phyloP scores from a whole-genome alignment of 1,139 yeast species.

The Yamadazyma mexicana region DNA sequence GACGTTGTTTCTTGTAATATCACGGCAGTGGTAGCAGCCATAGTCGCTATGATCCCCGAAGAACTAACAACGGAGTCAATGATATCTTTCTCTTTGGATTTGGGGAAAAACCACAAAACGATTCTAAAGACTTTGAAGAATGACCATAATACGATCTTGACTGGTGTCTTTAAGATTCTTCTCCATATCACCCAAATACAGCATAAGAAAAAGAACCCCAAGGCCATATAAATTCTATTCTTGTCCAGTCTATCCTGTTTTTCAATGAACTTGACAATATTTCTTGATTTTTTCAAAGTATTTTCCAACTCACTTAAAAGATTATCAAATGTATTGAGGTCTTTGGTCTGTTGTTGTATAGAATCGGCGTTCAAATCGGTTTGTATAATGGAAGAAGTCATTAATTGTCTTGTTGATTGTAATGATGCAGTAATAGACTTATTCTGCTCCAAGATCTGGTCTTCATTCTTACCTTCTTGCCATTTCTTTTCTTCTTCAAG shows the following conservation, averaged over 20 bases:
- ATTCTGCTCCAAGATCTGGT: constrained; percentile 46
- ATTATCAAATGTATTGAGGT: constrained; percentile 53
- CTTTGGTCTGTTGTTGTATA: constrained; percentile 58
- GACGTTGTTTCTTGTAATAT: not conserved
- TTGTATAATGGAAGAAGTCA: constrained; percentile 55
- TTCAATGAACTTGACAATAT: constrained; percentile 62
- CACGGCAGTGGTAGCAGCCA: not conserved
- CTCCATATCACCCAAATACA: constrained; percentile 67
- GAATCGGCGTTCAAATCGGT: constrained; percentile 63
- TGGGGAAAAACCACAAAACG: constrained; percentile 26
- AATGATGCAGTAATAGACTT: constrained; percentile 55
- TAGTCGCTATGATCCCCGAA: not conserved
- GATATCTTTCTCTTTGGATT: constrained; percentile 5
- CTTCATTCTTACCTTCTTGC: constrained; percentile 21
- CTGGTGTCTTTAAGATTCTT: constrained; percentile 58
- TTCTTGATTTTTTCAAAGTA: constrained; percentile 53
- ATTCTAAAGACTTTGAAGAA: constrained; percentile 48
- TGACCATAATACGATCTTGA: constrained; percentile 59
- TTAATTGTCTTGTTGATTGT: constrained; percentile 53
- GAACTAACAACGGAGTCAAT: constrained; percentile 2
- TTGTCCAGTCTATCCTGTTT: constrained; percentile 68
- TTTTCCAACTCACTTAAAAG: constrained; percentile 55
- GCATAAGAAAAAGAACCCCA: constrained; percentile 57
- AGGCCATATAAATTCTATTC: constrained; percentile 54
- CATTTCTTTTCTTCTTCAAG: constrained; percentile 17